These are phyloP conservation scores for Jaminaea rosea DNA, from an alignment of 1,284 basidiomycete genomes.

Conservation along the genomic window DNA sequence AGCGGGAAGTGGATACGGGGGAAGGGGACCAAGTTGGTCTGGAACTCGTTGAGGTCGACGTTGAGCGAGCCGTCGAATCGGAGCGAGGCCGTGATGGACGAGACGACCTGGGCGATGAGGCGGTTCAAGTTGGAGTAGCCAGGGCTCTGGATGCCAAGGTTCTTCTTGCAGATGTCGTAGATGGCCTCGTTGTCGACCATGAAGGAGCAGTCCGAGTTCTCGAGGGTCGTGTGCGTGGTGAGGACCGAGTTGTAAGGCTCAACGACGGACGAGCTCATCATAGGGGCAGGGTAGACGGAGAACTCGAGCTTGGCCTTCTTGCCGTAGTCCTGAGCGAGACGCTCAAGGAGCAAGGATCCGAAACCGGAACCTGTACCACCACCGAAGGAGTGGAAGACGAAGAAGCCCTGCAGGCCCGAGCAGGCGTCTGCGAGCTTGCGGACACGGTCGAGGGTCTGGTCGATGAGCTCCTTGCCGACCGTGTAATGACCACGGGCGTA, in stretches of 20 bases:
- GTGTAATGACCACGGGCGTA: slow-evolving; percentile 75
- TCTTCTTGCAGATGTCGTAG: slow-evolving; percentile 98
- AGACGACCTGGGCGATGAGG: slow-evolving; percentile 87
- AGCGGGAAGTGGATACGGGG: slow-evolving; percentile 93
- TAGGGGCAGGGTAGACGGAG: slow-evolving; percentile 73
- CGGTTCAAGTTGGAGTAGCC: slow-evolving; percentile 93
- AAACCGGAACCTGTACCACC: slow-evolving; percentile 99
- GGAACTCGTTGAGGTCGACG: slow-evolving; percentile 97
- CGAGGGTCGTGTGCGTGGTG: slow-evolving; percentile 96
- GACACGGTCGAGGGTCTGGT: slow-evolving; percentile 85
- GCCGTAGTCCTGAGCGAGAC: slow-evolving; percentile 92
- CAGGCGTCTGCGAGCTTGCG: slow-evolving; percentile 96
- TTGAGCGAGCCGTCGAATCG: slow-evolving; percentile 97
- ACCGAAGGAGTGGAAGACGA: slow-evolving; percentile 99
- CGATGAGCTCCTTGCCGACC: slow-evolving; percentile 75
- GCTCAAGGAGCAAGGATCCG: slow-evolving; percentile 90
- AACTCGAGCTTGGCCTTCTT: slow-evolving; percentile 99
- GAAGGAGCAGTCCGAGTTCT: slow-evolving; percentile 92
- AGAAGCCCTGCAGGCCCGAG: slow-evolving; percentile 96
- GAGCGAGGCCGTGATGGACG: slow-evolving; percentile 90
- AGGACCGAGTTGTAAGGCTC: slow-evolving; percentile 99
- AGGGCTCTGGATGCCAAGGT: slow-evolving; percentile 74
- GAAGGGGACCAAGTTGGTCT: slow-evolving; percentile 83
- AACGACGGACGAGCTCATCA: slow-evolving; percentile 85
- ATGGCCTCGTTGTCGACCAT: slow-evolving; percentile 55